Conservation (phyloP, 75 land plant genomes). For the Picea sitchensis region DNA sequence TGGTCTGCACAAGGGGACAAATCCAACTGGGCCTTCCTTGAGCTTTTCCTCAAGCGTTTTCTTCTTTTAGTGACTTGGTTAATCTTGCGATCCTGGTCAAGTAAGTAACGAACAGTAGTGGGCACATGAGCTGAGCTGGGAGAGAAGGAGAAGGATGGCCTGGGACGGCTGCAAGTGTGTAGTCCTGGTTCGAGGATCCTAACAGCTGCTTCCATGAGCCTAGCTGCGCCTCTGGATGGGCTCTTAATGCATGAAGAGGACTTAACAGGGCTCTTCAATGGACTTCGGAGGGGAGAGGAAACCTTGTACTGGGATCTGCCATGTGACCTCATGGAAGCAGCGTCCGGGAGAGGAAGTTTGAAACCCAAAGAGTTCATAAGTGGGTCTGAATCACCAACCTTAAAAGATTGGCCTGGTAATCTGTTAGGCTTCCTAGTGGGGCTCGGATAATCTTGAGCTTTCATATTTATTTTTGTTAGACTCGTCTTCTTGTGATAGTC, state of each 20-base stretch:
- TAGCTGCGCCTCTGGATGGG: neutral
- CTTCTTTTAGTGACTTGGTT: neutral
- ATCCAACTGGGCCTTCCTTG: neutral
- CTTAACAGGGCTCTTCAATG: neutral
- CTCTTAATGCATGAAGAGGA: no score
- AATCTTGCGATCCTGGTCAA: conserved; percentile 2
- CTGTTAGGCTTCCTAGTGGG: neutral
- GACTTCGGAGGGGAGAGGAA: neutral
- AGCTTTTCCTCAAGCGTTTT: neutral
- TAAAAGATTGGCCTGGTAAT: neutral
- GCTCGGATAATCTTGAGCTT: neutral
- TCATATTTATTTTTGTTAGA: neutral
- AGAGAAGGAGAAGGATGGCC: neutral
- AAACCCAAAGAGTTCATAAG: neutral
- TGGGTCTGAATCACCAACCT: neutral
- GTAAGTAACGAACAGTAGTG: neutral
- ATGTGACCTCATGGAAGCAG: no score
- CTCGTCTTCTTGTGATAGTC: neutral
- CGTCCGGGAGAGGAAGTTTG: neutral
- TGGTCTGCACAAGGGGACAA: neutral
- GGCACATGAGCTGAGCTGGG: neutral
- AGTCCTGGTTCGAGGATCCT: conserved; percentile 5
- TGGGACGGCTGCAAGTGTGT: neutral
- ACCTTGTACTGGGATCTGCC: neutral
- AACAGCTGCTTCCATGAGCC: neutral